phyloP scores from a whole-genome alignment of 2,329 filamentous ascomycete species.

The Sporothrix luriei region DNA sequence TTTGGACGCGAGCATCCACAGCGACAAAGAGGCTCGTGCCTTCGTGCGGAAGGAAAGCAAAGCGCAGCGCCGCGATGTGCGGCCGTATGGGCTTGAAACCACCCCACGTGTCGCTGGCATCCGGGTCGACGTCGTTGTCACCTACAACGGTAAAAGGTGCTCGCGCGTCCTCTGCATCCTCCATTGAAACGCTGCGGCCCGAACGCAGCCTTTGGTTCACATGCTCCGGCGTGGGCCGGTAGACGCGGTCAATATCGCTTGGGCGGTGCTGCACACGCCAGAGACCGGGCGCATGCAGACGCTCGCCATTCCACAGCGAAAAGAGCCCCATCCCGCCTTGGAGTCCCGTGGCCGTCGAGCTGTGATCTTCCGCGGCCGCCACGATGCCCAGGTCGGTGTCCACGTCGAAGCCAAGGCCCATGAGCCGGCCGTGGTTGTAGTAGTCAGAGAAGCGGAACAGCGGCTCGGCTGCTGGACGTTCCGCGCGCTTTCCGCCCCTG shows the following conservation, averaged over 20 bases:
- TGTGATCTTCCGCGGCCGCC: slow-evolving; percentile 53
- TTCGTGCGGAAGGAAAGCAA: slow-evolving; percentile 51
- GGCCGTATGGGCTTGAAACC: background rate
- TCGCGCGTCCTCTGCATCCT: background rate
- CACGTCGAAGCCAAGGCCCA: slow-evolving; percentile 53
- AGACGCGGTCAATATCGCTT: background rate
- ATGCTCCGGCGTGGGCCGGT: slow-evolving; percentile 9
- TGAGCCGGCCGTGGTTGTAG: slow-evolving; percentile 49
- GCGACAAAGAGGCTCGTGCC: slow-evolving; percentile 54
- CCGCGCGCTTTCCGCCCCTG: background rate
- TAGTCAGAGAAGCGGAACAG: slow-evolving; percentile 55
- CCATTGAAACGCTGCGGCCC: background rate
- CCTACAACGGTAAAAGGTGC: background rate
- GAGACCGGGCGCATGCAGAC: slow-evolving; percentile 42
- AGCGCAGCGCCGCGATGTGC: slow-evolving; percentile 49
- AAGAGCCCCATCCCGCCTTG: slow-evolving; percentile 54
- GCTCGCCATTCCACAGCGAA: slow-evolving; percentile 51
- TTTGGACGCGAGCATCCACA: slow-evolving; percentile 44
- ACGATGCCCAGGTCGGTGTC: slow-evolving; percentile 54
- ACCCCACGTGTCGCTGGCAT: background rate
- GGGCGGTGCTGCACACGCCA: slow-evolving; percentile 28
- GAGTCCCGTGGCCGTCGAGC: slow-evolving; percentile 43
- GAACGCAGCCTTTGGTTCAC: background rate
- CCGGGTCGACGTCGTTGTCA: background rate
- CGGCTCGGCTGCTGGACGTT: slow-evolving; percentile 40